Evolutionary conservation across 139 green algal species (phyloP), one percentile per base, ranked within the genome.

Genomic region (Tetradesmus obliquus): DNA sequence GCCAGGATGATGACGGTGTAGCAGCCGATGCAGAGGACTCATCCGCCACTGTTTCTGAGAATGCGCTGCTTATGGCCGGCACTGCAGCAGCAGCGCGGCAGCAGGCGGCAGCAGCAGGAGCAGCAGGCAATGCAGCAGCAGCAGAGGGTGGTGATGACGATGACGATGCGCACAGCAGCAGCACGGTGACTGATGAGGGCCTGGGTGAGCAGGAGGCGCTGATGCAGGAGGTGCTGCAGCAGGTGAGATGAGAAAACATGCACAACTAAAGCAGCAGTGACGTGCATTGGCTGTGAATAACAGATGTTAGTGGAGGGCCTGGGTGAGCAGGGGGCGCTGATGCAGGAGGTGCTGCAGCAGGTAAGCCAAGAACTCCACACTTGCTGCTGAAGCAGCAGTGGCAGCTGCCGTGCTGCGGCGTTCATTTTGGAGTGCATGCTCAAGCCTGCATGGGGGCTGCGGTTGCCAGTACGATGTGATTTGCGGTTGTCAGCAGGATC

Each of bases 321-420:
- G 66, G 22, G 53, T 69, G 51, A 83, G 69, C 51, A 90, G 32
- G 62, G 83, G 55, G 86, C 10, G n/a, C 13, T 69, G 69, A 66
- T 83, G 45, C 86, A 90, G 69, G 86, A 90, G 54, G 69, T 83
- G 66, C 86, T 90, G 86, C 86, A 90, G 86, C 86, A 90, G 86
- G 86, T 90, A 53, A 76, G 66, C 60, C 8, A 19, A 20, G 8
- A 24, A 24, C 17, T 76, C 17, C 66, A 76, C 10, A 45, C 32
- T 45, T 45, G 62, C 19, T 72, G 4, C 19, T 72, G 62, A 20
- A 72, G 62, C 62, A 72, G 62, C 10, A 17, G 62, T 5, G 62
- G 57, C 32, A 45, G 32, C 32, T 45, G 32, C 32, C 32, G 32
- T 72, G 60, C 60, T 13, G 60, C 12, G 60, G 60, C 60, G 12